Evolutionary conservation across 768 basidiomycete genomes (phyloP).

Genomic region (Lentinula sp.): DNA sequence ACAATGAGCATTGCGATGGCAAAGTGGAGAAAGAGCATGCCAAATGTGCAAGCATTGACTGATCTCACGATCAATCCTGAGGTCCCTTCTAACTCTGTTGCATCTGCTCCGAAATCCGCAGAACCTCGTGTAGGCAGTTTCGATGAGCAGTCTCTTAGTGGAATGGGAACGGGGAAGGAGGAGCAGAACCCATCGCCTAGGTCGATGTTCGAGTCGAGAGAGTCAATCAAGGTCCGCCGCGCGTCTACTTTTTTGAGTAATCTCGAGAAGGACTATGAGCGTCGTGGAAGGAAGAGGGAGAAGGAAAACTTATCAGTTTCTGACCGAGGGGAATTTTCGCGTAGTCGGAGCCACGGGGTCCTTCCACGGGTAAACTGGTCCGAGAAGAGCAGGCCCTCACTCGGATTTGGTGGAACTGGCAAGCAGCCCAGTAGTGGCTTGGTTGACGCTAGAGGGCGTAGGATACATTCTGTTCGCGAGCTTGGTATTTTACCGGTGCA

Average conservation of each 20-base stretch:
- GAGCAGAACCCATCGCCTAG: not conserved
- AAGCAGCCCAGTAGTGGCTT: not conserved
- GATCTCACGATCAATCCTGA: not conserved
- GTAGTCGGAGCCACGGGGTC: not conserved
- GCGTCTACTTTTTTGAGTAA: not conserved
- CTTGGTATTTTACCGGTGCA: constrained; percentile 64
- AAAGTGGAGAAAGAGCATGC: constrained; percentile 19
- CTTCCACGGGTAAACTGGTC: not conserved
- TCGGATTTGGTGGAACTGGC: not conserved
- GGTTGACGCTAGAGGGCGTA: not conserved
- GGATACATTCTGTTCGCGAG: constrained; percentile 40
- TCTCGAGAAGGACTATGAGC: not conserved
- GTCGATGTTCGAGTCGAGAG: not conserved
- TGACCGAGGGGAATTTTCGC: not conserved
- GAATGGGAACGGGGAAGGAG: not conserved
- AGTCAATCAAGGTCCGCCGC: not conserved
- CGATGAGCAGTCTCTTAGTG: too few species aligned
- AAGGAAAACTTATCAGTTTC: not conserved
- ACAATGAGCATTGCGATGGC: not conserved
- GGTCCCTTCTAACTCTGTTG: not conserved
- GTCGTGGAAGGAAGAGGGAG: not conserved
- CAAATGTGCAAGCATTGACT: constrained; percentile 8
- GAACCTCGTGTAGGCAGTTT: not conserved
- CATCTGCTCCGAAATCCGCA: not conserved
- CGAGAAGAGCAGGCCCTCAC: not conserved